Base-by-base conservation (phyloP, 305 asterid species). In the Fraxinus velutina region DNA sequence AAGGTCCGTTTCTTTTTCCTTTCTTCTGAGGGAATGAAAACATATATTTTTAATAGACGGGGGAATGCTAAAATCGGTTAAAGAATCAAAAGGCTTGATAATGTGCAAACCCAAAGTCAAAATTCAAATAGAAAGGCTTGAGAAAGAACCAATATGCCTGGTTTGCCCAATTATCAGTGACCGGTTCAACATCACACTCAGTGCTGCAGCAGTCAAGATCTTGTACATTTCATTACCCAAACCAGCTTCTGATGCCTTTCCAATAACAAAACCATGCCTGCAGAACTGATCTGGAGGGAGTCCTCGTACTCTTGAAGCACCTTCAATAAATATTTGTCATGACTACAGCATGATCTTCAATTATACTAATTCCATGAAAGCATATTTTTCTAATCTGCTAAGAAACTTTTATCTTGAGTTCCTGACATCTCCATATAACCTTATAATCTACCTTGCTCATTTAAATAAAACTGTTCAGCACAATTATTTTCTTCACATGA, bases 91-190 rank as follows among this genome's bases (percentile, higher is more conserved):
- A 66, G 73, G 72, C 37, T 77, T 75, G 72, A 83, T 9, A 75
- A 85, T 82, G 24, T 83, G 80, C 22, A 84, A 77, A 75, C 21
- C 44, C 78, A 57, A 84, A 80, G 62, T 78, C 44, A 84, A 86
- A 86, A 81, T 64, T 83, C 79, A 82, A 87, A 91, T 66, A 92
- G 91, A 86, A 89, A 92, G 96, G 95, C 92, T 89, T 85, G 97
- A 90, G 97, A 89, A 90, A 88, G 92, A 90, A 96, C 97, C 97
- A 90, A 92, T 91, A 86, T 93, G 96, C 99, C 98, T 96, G 97
- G 97, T 91, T 94, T 96, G 99, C 86, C 97, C 99, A 76, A 96
- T 94, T 79, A 96, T 94, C 86, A 96, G 81, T 12, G 99, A 96
- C 81, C 99, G 96, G 87, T 94, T 94, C 91, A 96, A 84, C 97